Base-by-base conservation (phyloP, 148 eudicot species). In the Camellia granthamiana region DNA sequence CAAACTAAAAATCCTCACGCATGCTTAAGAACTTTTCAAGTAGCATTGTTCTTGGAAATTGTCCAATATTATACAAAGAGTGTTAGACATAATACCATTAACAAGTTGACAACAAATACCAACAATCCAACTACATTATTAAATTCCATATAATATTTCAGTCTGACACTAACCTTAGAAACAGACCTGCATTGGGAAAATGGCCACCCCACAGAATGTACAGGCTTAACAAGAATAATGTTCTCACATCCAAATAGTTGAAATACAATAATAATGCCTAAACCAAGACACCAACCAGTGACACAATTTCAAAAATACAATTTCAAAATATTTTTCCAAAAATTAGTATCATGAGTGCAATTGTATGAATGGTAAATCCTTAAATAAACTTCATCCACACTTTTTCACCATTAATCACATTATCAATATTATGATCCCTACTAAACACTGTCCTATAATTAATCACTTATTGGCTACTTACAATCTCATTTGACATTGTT, bases 111-210 rank as follows among this genome's bases (percentile, higher is more conserved):
- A 7, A 11, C 11, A 58, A 9, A 75, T 75, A 51, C 46, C 23
- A 10, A 41, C 65, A 67, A 42, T 38, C 46, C 18, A 0, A 58
- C 16, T 10, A 10, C 13, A 58, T 14, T 3, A 58, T 58, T 14
- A 58, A 30, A 58, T 58, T 58, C 15, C 16, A 51, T 72, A 58
- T 51, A 49, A 23, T 19, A 72, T 51, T 49, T 21, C 59, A 21
- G n/a, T 10, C 18, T 30, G 19, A 72, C 13, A 72, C 52, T 51
- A 47, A 71, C 74, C 49, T 69, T 59, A 72, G 75, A 42, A 75
- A 60, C 54, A 42, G 41, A 75, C 47, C 11, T 60, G 38, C 43
- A 16, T n/a, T 55, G 60, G 23, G 30, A 21, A 19, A 72, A 12
- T 46, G 54, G 44, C 42, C 10, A 5, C 66, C 54, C 56, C 21